These are phyloP conservation scores for Fusarium succisae DNA, from an alignment of 2,329 filamentous ascomycete species.

Conservation along the genomic window DNA sequence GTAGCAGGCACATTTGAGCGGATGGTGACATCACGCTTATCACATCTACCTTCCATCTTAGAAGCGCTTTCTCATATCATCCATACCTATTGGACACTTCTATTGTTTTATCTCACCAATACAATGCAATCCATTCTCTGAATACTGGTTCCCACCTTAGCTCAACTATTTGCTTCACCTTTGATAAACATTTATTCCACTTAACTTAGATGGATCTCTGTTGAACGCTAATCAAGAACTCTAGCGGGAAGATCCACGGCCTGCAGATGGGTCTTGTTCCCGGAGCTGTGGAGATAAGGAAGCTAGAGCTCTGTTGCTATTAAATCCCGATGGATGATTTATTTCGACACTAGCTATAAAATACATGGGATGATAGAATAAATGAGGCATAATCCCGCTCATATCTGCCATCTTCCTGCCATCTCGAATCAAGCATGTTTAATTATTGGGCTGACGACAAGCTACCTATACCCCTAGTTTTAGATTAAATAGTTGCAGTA, in stretches of 20 bases:
- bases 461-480: background rate
- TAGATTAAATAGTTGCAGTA: background rate
- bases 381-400: background rate
- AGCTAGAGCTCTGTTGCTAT: background rate
- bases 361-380: background rate
- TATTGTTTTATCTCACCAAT: background rate
- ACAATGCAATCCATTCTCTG: background rate
- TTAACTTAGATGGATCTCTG: constrained; percentile 1
- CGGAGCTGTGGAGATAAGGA: background rate
- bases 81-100: background rate
- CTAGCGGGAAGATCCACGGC: constrained; percentile 19
- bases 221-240: constrained; percentile 9
- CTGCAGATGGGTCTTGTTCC: constrained; percentile 3
- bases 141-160: background rate
- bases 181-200: background rate
- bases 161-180: background rate
- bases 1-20: background rate
- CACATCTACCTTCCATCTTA: background rate
- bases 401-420: no score
- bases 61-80: background rate
- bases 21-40: constrained; percentile 29
- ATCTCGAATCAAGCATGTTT: background rate
- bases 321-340: background rate
- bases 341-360: background rate
- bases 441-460: background rate